Percentiles rank a stretch among this genome's conserved stretches.
phyloP scores from a whole-genome alignment of 306 rosid species.

The Medicago arabica region DNA sequence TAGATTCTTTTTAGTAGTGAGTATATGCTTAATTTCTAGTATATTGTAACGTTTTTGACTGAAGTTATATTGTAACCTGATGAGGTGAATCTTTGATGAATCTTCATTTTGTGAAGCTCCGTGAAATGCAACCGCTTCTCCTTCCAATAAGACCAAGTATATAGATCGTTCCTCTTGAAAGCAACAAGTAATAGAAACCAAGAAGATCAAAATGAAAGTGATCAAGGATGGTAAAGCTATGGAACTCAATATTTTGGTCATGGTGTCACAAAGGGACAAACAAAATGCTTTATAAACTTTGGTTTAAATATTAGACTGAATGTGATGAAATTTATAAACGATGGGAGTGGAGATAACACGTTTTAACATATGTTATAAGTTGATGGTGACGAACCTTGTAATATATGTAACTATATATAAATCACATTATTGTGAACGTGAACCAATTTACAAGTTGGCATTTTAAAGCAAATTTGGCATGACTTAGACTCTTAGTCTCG shows the following conservation, averaged over 20 bases:
- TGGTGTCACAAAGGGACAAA: background rate
- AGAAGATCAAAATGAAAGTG: constrained; percentile 32
- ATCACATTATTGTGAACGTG: constrained; percentile 39
- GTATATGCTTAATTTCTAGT: background rate
- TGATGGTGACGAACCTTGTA: constrained; percentile 11
- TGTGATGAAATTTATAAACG: background rate
- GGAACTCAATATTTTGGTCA: constrained; percentile 36
- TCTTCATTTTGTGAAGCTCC: constrained; percentile 28
- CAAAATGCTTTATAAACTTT: background rate
- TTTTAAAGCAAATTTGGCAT: background rate
- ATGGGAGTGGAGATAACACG: background rate
- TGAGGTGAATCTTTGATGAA: constrained; percentile 34
- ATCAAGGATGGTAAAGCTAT: constrained; percentile 16
- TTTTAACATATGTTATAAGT: background rate
- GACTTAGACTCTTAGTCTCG: background rate
- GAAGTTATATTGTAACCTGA: constrained; percentile 39
- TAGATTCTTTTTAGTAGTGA: background rate
- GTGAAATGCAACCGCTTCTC: constrained; percentile 58
- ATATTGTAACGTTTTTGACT: background rate
- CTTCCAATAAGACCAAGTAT: constrained; percentile 75
- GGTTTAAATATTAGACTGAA: background rate
- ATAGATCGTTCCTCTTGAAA: constrained; percentile 60
- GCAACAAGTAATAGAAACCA: constrained; percentile 46
- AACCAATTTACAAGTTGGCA: background rate
- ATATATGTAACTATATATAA: background rate